These are phyloP conservation scores for Claviceps paspali DNA, from an alignment of 2,329 filamentous ascomycete genomes.

Conservation along the genomic window DNA sequence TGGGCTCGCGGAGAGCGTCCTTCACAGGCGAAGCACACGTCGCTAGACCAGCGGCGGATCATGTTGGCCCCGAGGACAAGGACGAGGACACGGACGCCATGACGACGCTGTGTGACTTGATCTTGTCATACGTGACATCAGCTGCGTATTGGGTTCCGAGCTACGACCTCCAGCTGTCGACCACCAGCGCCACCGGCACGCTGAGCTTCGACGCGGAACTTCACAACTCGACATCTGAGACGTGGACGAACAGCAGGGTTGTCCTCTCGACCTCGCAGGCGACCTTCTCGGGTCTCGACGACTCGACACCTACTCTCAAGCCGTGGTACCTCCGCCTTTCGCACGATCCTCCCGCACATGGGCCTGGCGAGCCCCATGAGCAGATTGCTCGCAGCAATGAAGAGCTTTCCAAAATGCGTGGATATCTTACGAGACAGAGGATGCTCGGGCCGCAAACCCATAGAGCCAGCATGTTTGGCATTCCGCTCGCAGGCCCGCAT, in stretches of 20 bases:
- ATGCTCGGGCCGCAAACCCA: conserved; percentile 3
- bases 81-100: conserved; percentile 5
- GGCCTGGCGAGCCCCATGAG: conserved; percentile 8
- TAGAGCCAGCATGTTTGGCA: conserved; percentile 5
- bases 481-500: too few relatives aligned
- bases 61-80: conserved; percentile 7
- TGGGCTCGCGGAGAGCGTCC: conserved; percentile 33
- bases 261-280: conserved; percentile 49
- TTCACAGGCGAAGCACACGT: conserved; percentile 37
- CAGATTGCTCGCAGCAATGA: conserved; percentile 23
- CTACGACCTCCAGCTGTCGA: conserved; percentile 48
- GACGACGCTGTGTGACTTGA: conserved; percentile 25
- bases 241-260: conserved; percentile 45
- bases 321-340: conserved; percentile 42
- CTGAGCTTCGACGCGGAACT: conserved; percentile 49
- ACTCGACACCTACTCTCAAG: conserved; percentile 36
- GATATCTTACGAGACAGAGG: conserved; percentile 15
- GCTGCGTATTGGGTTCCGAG: conserved; percentile 43
- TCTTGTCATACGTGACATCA: conserved; percentile 43
- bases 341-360: conserved; percentile 7
- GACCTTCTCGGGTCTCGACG: conserved; percentile 37
- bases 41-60: conserved; percentile 13
- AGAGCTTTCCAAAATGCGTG: conserved; percentile 19
- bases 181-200: conserved; percentile 32
- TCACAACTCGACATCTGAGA: conserved; percentile 46